A percentile compares a stretch with the other conserved stretches of the same genome.
These are phyloP conservation scores for Eragrostis curvula DNA, from an alignment of 176 grass and related monocot species.

Conservation along the genomic window DNA sequence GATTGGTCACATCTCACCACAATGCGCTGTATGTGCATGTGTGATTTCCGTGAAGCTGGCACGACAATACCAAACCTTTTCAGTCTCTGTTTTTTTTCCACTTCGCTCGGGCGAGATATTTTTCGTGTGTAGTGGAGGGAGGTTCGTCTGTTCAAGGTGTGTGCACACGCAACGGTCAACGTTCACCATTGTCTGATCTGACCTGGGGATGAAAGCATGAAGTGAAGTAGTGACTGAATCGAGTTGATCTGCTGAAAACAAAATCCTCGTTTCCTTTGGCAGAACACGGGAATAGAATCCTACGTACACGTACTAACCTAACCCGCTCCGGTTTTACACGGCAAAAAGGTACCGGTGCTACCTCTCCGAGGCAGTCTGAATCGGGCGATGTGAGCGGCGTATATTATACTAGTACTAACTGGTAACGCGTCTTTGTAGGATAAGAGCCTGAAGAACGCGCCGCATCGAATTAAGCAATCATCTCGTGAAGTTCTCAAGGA, in stretches of 20 bases:
- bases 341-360: neutral
- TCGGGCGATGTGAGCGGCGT: neutral
- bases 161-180: neutral
- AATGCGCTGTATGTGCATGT: neutral
- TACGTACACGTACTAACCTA: neutral
- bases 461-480: neutral
- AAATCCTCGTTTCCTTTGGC: neutral
- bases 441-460: neutral
- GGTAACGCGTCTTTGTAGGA: neutral
- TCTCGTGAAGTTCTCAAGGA: neutral
- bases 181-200: neutral
- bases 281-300: neutral
- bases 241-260: neutral
- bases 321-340: neutral
- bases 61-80: neutral
- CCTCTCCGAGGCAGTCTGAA: constrained; percentile 6
- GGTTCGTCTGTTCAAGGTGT: neutral
- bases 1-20: neutral
- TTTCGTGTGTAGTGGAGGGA: neutral
- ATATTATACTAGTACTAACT: neutral
- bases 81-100: neutral
- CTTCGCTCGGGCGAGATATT: neutral
- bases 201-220: neutral
- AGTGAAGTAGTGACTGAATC: constrained; percentile 17
- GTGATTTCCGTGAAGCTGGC: neutral